Base-by-base conservation (phyloP, 2,329 filamentous ascomycete species). In the Colletotrichum theobromicola region DNA sequence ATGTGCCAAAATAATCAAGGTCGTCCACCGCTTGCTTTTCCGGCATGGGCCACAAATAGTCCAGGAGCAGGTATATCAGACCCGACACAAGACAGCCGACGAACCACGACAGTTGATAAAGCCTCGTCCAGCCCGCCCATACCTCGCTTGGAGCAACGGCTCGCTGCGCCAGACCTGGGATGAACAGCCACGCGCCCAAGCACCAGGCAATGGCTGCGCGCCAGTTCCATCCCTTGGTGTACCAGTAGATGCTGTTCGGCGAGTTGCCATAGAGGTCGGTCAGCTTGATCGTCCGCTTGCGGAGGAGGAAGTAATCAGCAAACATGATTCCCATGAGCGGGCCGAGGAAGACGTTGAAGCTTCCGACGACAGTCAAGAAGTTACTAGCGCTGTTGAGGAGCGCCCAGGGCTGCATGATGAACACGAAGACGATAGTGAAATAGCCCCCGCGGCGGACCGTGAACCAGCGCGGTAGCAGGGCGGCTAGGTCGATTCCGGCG, bases 291-390 rank as follows among this genome's bases (percentile, higher is more conserved):
- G 80, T 81, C 28, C 80, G 78, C 50, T 79, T 80, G n/a, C 82
- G 81, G 8, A 84, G 35, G 42, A 84, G 60, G 77, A 81, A 79
- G 78, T 79, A 80, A 73, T 83, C 81, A 26, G 77, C 70, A 30
- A 82, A 79, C 80, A 83, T 82, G 13, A 83, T 78, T 4, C 80
- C 82, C 26, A 81, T 81, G 26, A 83, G 74, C 3, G 81, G 80
- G 28, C 81, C 81, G 24, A 84, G 76, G 76, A 84, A 84, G 55
- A 84, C 78, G 46, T 76, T 70, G 60, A 80, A 80, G 28, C 78
- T 79, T 12, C 76, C 76, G 16, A 80, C 64, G 69, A 80, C 78
- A 8, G 76, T 77, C 28, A 76, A 72, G 74, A 80, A 80, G 26
- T 75, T 78, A 4, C 76, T 70, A 5, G 76, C 75, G 28, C 64